Conservation (phyloP, 768 basidiomycete species). For the Lentinus brumalis region DNA sequence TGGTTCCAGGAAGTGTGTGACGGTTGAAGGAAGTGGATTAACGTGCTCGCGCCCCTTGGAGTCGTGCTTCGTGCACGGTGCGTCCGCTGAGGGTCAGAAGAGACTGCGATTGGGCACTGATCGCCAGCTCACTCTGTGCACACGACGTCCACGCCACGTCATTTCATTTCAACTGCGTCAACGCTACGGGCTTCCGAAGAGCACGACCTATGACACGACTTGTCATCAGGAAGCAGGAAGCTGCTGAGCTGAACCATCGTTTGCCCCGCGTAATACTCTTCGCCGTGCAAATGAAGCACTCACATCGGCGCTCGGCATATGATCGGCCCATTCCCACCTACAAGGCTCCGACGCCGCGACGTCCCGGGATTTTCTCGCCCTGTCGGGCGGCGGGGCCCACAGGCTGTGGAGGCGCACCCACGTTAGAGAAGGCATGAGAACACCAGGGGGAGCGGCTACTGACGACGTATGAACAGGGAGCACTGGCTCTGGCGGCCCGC, state of each 20-base stretch:
- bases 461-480: not conserved
- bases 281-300: not conserved
- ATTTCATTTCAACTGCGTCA: too few species aligned
- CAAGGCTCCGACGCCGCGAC: not conserved
- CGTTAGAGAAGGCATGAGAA: conserved; percentile 1
- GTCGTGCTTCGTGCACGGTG: not conserved
- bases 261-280: not conserved
- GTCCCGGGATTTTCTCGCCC: conserved; percentile 9
- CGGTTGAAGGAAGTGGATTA: not conserved
- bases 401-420: not conserved
- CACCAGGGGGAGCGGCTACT: not conserved
- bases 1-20: not conserved
- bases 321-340: not conserved
- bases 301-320: conserved; percentile 12
- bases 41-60: not conserved
- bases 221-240: not conserved
- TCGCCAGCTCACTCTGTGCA: not conserved
- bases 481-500: not conserved
- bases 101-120: not conserved
- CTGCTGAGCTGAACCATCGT: not conserved
- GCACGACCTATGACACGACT: too few species aligned
- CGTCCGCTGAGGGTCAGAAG: too few species aligned
- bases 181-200: too few species aligned
- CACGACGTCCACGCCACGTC: too few species aligned
- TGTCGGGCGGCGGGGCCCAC: conserved; percentile 2